These are phyloP conservation scores for Cornus controversa DNA, from an alignment of 148 eudicot species.

Conservation along the genomic window DNA sequence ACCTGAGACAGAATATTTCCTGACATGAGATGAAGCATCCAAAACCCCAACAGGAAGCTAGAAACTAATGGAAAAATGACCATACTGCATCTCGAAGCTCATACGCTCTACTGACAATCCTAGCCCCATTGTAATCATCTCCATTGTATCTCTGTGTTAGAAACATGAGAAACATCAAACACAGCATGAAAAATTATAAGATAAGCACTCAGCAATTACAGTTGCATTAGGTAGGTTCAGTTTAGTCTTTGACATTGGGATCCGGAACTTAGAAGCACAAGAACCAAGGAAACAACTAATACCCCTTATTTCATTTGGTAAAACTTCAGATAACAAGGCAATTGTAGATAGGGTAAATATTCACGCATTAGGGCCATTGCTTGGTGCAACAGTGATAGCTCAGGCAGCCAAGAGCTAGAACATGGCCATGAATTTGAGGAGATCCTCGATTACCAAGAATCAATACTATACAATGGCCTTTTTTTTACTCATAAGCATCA, in stretches of 20 bases:
- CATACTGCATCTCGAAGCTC: slow-evolving; percentile 97
- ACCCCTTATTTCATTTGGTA: neutral
- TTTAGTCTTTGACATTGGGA: neutral
- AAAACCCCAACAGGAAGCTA: neutral
- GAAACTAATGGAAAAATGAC: slow-evolving; percentile 14
- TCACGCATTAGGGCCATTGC: no score
- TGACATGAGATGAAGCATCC: neutral
- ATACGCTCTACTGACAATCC: slow-evolving; percentile 96
- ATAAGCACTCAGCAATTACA: slow-evolving; percentile 1
- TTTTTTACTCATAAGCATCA: no score
- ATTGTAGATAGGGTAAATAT: neutral
- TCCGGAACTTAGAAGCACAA: no score
- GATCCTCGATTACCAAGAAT: no score
- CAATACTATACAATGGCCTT: no score
- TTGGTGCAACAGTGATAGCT: no score
- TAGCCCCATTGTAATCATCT: slow-evolving; percentile 96
- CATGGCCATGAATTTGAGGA: no score
- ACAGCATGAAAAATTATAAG: slow-evolving; percentile 1
- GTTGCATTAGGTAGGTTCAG: neutral
- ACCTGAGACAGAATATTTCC: slow-evolving; percentile 46
- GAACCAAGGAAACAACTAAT: neutral
- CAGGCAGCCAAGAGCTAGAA: no score
- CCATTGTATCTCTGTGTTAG: slow-evolving; percentile 76
- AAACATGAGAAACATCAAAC: slow-evolving; percentile 1
- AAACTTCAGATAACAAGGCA: neutral